These are phyloP conservation scores for Chlamydomonas incerta DNA, from an alignment of 139 green algal genomes.

Conservation along the genomic window DNA sequence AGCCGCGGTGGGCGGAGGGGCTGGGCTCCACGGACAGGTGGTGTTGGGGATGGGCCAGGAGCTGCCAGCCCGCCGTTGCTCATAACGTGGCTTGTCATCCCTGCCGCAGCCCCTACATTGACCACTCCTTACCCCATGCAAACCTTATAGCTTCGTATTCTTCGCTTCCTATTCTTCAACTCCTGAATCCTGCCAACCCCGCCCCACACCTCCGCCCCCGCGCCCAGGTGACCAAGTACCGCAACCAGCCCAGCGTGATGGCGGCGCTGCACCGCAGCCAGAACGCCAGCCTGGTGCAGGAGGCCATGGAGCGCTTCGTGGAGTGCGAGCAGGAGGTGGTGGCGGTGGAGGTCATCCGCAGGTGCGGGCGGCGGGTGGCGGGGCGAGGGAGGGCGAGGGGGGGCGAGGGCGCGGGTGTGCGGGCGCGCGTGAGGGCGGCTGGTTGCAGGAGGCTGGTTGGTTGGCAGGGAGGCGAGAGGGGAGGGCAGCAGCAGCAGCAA, in stretches of 20 bases:
- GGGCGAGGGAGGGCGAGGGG: neutral
- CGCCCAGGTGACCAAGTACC: slow-evolving; percentile 41
- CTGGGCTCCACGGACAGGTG: too few relatives aligned
- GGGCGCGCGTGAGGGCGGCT: neutral
- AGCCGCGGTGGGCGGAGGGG: too few relatives aligned
- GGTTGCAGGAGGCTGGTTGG: neutral
- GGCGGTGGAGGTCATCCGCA: slow-evolving; percentile 38
- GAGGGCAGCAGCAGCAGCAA: too few relatives aligned
- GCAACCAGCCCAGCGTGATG: slow-evolving; percentile 49
- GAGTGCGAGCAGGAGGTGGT: slow-evolving; percentile 52
- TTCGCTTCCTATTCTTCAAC: too few relatives aligned
- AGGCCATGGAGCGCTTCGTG: slow-evolving; percentile 54
- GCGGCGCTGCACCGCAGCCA: slow-evolving; percentile 47
- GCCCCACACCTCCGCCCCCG: neutral
- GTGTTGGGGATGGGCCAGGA: too few relatives aligned
- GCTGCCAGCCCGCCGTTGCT: too few relatives aligned
- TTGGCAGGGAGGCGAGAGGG: neutral
- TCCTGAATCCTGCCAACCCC: too few relatives aligned
- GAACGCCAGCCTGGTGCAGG: slow-evolving; percentile 52
- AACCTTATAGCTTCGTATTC: too few relatives aligned
- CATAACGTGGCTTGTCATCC: too few relatives aligned
- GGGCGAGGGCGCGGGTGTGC: neutral
- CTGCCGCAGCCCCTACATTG: too few relatives aligned
- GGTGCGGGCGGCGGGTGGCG: neutral
- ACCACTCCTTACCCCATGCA: too few relatives aligned